Evolutionary conservation across 2,329 filamentous ascomycete genomes (phyloP), one percentile per base, ranked within the genome.

Genomic region (Diaporthe citriasiana): DNA sequence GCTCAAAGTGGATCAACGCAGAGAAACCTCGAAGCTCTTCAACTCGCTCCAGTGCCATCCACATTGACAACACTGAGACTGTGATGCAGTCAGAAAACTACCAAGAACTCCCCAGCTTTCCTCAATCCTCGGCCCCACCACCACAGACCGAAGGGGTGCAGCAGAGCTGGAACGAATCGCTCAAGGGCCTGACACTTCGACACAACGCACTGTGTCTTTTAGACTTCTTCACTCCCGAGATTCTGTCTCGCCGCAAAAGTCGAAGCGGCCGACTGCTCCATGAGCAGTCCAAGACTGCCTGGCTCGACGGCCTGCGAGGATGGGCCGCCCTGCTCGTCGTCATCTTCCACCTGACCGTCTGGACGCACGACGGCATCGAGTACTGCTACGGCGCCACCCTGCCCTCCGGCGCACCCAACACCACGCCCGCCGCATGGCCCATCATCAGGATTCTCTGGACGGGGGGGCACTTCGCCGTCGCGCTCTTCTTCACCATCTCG

Each of bases 301-400:
- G 55, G 60, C 72, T 73, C 25, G 72, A 73, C 65, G 72, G 72
- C n/a, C 72, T 73, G 27, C 65, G 72, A n/a, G 72, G 72, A 35
- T 73, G 65, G 72, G 72, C 72, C 22, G 72, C 72, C 6, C 40
- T 73, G 22, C 51, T 70, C 38, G 72, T 73, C 42, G 70, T 65
- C 55, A 19, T 73, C 53, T 56, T 70, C 30, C 72, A 73, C 56
- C 42, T 73, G 33, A 69, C 40, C 12, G 42, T 70, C 19, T 73
- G 69, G 53, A 60, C 35, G 10, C 72, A 73, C 55, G 50, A 38
- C 42, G 72, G 59, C 55, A 73, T 73, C 45, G 56, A 73, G n/a
- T 45, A 38, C 45, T 73, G 72, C 65, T 70, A 73, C 63, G 45
- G 63, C 65, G 30, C 50, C 72, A 27, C 19, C 22, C 12, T 72